Percentiles rank a stretch among this genome's conserved stretches.
Conservation (phyloP, 2,329 filamentous ascomycete genomes). For the Cladosporium sp. region DNA sequence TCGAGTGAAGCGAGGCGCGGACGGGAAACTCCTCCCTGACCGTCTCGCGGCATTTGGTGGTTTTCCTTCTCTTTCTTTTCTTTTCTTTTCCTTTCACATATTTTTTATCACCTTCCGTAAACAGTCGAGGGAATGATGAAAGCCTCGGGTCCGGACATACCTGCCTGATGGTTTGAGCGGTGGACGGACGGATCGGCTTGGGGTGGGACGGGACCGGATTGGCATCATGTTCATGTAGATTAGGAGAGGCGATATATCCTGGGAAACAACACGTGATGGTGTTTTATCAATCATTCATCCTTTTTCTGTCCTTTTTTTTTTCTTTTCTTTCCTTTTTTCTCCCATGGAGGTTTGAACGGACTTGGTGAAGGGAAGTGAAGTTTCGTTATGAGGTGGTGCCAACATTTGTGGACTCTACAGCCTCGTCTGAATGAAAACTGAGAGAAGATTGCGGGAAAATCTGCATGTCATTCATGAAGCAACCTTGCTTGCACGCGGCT, state of each 20-base stretch:
- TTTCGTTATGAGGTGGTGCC: too few relatives aligned
- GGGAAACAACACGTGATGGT: background rate
- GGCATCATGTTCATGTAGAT: background rate
- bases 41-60: background rate
- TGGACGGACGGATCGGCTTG: background rate
- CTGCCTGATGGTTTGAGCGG: background rate
- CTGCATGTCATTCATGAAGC: background rate
- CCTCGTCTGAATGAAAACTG: too few relatives aligned
- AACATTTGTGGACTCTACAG: too few relatives aligned
- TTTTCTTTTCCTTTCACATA: background rate
- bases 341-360: too few relatives aligned
- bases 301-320: background rate
- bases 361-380: background rate
- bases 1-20: background rate
- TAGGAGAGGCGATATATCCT: background rate
- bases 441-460: background rate
- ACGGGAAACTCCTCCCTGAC: background rate
- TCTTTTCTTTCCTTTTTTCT: too few relatives aligned
- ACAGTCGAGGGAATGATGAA: background rate
- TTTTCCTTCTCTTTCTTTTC: background rate
- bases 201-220: background rate
- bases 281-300: too few relatives aligned
- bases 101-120: background rate
- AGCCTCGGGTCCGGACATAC: background rate
- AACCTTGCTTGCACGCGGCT: background rate